Evolutionary conservation across 495 filamentous ascomycete species (phyloP), one percentile per base, ranked within the genome.

Genomic region (Aspergillus kassunensis): DNA sequence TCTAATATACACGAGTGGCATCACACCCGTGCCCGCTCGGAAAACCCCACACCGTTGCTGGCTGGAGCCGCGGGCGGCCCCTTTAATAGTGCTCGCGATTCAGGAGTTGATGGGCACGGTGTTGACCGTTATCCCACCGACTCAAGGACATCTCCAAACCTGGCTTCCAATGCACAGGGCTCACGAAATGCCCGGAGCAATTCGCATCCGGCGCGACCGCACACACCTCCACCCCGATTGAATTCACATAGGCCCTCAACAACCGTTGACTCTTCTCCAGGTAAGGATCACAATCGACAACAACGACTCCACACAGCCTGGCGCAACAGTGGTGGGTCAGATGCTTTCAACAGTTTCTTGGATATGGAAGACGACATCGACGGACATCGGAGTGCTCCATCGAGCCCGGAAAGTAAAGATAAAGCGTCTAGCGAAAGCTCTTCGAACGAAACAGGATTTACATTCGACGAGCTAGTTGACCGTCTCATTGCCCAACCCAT

Each of bases 391-490:
- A 65, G 59, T 51, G 54, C 51, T 9, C 66, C 69, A 0, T 54
- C 60, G 23, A 72, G 64, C 51, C 63, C 71, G 4, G 61, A 54
- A 36, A 64, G 62, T 35, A 65, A 73, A 54, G 58, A 61, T 18
- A 66, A 68, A 42, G 58, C 67, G 4, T 64, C 63, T 44, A 73
- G 63, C 46, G 68, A 70, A 46, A 62, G 64, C 42, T 67, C 59
- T 18, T 62, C 65, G 15, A 63, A 59, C 34, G 79, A 79, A 44
- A 66, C 71, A 10, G 89, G 89, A 4, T 72, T 86, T 16, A 83
- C 81, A 6, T 96, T 95, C 59, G 90, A 95, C 58, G 89, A 95
- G 45, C 77, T 98, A 8, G 86, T 97, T 13, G 90, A 97, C 65
- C 85, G 89, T 36, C 75, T 98, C 25, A 73, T 97, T 23, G 78